Base-by-base conservation (phyloP, 257 asterid species). In the Capsicum baccatum region DNA sequence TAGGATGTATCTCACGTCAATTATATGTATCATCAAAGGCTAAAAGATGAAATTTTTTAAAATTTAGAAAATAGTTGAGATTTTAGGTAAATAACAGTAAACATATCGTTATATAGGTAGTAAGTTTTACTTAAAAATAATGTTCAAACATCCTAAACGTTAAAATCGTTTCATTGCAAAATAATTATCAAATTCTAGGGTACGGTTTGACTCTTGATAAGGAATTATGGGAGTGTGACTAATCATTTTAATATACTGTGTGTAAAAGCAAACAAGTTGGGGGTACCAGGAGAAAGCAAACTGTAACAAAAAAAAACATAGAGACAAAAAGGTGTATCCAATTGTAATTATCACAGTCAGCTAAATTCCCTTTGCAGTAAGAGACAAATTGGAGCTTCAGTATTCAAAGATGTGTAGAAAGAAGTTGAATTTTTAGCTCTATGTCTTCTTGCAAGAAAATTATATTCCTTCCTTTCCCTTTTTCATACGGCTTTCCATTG, bases 401-500 rank as follows among this genome's bases (percentile, higher is more conserved):
- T 26, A 76, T 52, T 78, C 81, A 50, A 19, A 76, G 2, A 76
- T 3, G 60, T 48, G 80, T 74, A 74, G 62, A 60, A 54, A 14
- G 26, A 76, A 78, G 64, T 78, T 78, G 26, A 76, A 76, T 15
- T 78, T 78, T 78, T 76, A 78, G 50, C 81, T 78, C 8, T 21
- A 0, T 19, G 48, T 76, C 21, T 76, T 7, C 47, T 76, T 21
- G n/a, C 42, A 70, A 70, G 9, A 70, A 70, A 70, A 44, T 71
- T 71, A 71, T 9, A 44, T 71, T 71, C 79, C 79, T 39, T 68
- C 50, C 79, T 39, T 39, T 39, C 5, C 42, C 42, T 39, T 39
- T 42, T 42, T 69, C 8, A 14, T 68, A 68, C 37, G 14, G 15
- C 14, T 70, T 44, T 9, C 17, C 52, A 68, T 37, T 14, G 9